Percentiles rank a stretch among this genome's conserved stretches.
Evolutionary conservation across 2,329 filamentous ascomycete species (phyloP).

Genomic region (Fusarium denticulatum): DNA sequence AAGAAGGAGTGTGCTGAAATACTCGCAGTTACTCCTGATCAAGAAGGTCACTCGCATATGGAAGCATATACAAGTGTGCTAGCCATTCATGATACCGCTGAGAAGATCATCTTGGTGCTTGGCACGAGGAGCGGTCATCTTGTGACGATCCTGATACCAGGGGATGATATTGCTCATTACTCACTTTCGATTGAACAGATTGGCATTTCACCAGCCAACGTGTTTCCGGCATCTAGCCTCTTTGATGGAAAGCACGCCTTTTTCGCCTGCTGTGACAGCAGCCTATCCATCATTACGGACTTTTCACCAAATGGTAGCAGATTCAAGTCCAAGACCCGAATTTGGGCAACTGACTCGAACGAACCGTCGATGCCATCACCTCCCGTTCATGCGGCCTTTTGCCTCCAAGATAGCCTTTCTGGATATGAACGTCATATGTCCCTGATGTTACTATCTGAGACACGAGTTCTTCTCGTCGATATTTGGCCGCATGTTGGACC

Average conservation of each 20-base stretch:
- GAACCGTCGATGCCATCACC: slow-evolving; percentile 58
- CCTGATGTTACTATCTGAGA: slow-evolving; percentile 61
- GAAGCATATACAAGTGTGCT: slow-evolving; percentile 61
- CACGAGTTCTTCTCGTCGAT: slow-evolving; percentile 63
- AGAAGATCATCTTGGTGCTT: slow-evolving; percentile 49
- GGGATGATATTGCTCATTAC: slow-evolving; percentile 33
- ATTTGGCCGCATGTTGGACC: slow-evolving; percentile 57
- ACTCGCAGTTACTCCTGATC: neutral
- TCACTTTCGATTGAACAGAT: slow-evolving; percentile 47
- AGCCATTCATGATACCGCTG: slow-evolving; percentile 41
- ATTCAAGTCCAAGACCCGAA: slow-evolving; percentile 55
- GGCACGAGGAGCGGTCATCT: slow-evolving; percentile 65
- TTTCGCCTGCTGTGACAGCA: slow-evolving; percentile 61
- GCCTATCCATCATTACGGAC: slow-evolving; percentile 55
- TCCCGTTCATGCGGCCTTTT: slow-evolving; percentile 59
- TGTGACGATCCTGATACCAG: slow-evolving; percentile 50
- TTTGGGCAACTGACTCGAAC: slow-evolving; percentile 63
- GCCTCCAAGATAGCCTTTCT: slow-evolving; percentile 53
- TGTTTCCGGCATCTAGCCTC: slow-evolving; percentile 43
- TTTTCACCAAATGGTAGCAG: slow-evolving; percentile 43
- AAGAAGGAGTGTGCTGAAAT: slow-evolving; percentile 3
- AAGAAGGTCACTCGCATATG: slow-evolving; percentile 15
- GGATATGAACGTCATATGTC: slow-evolving; percentile 52
- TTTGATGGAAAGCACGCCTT: slow-evolving; percentile 45
- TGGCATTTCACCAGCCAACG: slow-evolving; percentile 50